These are phyloP conservation scores for Parietaria judaica DNA, from an alignment of 306 rosid genomes.

Conservation along the genomic window DNA sequence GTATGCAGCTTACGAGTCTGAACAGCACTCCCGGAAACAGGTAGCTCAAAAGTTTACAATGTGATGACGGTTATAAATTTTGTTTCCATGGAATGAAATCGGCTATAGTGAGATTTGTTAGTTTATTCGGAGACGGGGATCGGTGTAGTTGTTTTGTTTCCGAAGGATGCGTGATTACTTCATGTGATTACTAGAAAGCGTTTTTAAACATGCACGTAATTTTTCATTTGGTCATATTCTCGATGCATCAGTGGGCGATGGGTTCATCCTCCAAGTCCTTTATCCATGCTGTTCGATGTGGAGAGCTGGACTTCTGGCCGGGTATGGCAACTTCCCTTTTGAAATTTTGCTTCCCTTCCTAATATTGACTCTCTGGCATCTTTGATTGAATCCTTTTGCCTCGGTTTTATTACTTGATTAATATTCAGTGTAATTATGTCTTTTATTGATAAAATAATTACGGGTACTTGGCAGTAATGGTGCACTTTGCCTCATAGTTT, in stretches of 20 bases:
- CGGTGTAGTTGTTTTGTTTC: too few relatives aligned
- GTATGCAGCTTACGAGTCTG: slow-evolving; percentile 47
- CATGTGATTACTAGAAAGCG: background rate
- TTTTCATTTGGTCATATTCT: background rate
- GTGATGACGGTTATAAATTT: background rate
- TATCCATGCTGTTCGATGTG: slow-evolving; percentile 68
- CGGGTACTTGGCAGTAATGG: too few relatives aligned
- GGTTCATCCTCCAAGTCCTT: slow-evolving; percentile 62
- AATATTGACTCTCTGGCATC: background rate
- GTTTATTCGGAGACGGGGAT: background rate
- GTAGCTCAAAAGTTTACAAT: slow-evolving; percentile 26
- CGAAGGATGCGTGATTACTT: too few relatives aligned
- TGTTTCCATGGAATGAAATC: background rate
- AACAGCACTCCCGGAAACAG: slow-evolving; percentile 96
- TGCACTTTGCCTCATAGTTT: too few relatives aligned
- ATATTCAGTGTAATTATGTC: too few relatives aligned
- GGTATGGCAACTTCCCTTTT: slow-evolving; percentile 38
- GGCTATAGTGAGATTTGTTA: too few relatives aligned
- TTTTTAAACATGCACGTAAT: background rate
- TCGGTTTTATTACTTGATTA: too few relatives aligned
- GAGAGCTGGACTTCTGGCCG: slow-evolving; percentile 75
- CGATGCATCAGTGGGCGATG: slow-evolving; percentile 97
- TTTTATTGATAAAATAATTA: too few relatives aligned
- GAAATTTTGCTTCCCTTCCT: slow-evolving; percentile 7
- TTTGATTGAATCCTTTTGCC: too few relatives aligned